Conservation (phyloP, 2,329 filamentous ascomycete species). For the Hypoxylon rubiginosum region DNA sequence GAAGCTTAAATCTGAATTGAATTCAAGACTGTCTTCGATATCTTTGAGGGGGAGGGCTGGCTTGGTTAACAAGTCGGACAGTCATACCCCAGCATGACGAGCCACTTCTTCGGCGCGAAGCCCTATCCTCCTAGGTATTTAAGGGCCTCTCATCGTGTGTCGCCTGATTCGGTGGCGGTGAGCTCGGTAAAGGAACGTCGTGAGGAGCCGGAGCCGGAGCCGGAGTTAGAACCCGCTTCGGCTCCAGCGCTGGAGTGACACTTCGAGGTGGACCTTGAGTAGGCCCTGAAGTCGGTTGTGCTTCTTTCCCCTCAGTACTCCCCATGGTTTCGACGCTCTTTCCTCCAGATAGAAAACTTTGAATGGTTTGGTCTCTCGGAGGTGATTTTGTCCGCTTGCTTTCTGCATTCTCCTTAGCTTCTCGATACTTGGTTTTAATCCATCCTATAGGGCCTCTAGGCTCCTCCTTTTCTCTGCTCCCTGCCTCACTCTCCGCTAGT, state of each 20-base stretch:
- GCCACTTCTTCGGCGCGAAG: conserved; percentile 25
- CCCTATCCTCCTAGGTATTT: conserved; percentile 42
- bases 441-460: conserved; percentile 67
- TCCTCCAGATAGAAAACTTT: conserved; percentile 56
- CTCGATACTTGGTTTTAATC: conserved; percentile 72
- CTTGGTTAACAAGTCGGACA: conserved; percentile 25
- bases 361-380: conserved; percentile 55
- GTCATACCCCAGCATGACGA: conserved; percentile 29
- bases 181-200: conserved; percentile 48
- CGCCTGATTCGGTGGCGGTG: conserved; percentile 47
- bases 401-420: conserved; percentile 69
- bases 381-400: conserved; percentile 70
- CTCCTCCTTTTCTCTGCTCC: conserved; percentile 62
- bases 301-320: conserved; percentile 54
- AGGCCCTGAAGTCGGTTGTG: conserved; percentile 18
- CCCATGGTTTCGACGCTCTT: conserved; percentile 65
- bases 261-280: conserved; percentile 6
- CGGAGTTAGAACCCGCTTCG: conserved; percentile 19
- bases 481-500: conserved; percentile 56
- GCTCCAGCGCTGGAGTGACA: conserved; percentile 6
- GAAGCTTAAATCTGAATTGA: neutral
- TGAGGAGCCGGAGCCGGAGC: conserved; percentile 38
- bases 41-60: conserved; percentile 12
- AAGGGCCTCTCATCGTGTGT: conserved; percentile 45
- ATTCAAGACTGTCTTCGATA: conserved; percentile 16